These are phyloP conservation scores for Euphorbia lathyris DNA, from an alignment of 345 rosid species.

Conservation along the genomic window DNA sequence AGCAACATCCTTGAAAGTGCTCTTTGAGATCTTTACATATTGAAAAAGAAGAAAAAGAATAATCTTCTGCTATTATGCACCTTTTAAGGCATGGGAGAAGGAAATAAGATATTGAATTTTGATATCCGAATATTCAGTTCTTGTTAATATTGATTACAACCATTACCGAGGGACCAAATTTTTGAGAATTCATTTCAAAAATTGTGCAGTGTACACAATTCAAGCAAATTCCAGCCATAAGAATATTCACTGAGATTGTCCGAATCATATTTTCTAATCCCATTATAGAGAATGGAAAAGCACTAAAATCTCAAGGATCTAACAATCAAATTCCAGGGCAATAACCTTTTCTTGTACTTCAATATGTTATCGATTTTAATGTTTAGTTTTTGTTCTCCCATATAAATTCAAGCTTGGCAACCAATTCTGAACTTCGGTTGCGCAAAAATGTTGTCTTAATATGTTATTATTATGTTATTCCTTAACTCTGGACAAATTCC, in stretches of 20 bases:
- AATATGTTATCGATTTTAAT: background rate
- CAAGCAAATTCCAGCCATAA: constrained; percentile 3
- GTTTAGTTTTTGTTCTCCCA: background rate
- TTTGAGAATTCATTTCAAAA: background rate
- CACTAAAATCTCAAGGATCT: background rate
- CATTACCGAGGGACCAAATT: background rate
- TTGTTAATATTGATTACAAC: background rate
- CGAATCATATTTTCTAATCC: background rate
- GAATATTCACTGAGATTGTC: background rate
- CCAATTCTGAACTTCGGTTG: too few relatives aligned
- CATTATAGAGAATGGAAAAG: background rate
- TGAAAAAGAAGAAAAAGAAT: background rate
- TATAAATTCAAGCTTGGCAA: background rate
- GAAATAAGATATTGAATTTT: background rate
- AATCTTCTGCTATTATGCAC: background rate
- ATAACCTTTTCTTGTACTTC: background rate
- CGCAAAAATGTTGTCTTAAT: too few relatives aligned
- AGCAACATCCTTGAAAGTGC: background rate
- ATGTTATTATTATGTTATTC: background rate
- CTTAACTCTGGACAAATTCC: background rate
- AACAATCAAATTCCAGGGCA: background rate
- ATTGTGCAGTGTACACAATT: too few relatives aligned
- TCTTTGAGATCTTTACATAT: background rate
- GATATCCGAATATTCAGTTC: background rate
- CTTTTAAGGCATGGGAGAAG: constrained; percentile 1